Evolutionary conservation across 2,329 filamentous ascomycete genomes (phyloP), one percentile per base, ranked within the genome.

Genomic region (Cephalotrichum gorgonifer): DNA sequence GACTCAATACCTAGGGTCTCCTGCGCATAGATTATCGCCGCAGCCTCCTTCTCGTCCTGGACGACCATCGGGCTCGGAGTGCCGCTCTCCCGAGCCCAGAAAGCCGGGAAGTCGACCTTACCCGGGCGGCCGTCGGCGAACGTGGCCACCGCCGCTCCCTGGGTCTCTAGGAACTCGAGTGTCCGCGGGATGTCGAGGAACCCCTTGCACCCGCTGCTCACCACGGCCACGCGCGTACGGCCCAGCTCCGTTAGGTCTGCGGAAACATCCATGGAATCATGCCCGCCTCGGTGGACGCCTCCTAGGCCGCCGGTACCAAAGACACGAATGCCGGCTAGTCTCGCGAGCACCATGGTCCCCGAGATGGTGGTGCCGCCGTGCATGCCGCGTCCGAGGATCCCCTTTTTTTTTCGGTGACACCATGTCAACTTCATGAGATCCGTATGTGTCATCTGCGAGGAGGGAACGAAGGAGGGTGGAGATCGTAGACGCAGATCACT

Each of bases 301-400:
- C 93, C 91, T 4, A 98, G 79, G 12, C 93, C 93, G 43, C 93
- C 93, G 6, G 93, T 98, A 25, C 89, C 93, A 65, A 98, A 96
- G 45, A 98, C 79, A 54, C 83, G 85, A 61, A 98, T 95, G 9
- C 90, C 90, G 26, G 89, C 91, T 52, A 90, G 71, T 54, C 86
- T 76, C 42, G 93, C 88, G 27, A 98, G 78, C 33, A 96, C 66
- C 86, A 95, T 96, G 3, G 93, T 98, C 2, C 86, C 90, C 5
- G 91, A 81, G 50, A 98, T 86, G 2, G 93, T 98, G 2, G 93
- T 98, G 9, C 91, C 93, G 26, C 90, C 93, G 63, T 94, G 85
- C 42, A 88, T 76, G 49, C 74, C 79, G 55, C 77, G 78, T 30
- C 86, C 85, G 43, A 76, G 64, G 48, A 85, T 61, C 27, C 84